Conservation (phyloP, 441 rosid species). For the Erodium moschatum region DNA sequence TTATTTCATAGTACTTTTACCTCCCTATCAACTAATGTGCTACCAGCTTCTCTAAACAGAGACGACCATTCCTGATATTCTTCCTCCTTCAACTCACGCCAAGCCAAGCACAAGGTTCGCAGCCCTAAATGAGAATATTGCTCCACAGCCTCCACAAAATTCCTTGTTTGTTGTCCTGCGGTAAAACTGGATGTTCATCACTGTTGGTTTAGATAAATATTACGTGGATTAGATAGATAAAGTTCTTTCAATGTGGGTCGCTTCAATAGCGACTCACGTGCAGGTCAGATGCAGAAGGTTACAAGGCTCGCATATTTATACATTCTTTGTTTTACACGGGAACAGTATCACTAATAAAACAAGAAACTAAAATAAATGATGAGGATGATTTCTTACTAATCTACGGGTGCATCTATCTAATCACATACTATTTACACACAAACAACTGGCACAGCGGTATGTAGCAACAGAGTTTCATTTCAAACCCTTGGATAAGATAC, state of each 20-base stretch:
- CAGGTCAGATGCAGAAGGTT: too few relatives aligned
- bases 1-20: slow-evolving; percentile 33
- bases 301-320: too few relatives aligned
- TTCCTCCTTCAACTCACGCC: slow-evolving; percentile 77
- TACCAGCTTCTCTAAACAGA: slow-evolving; percentile 72
- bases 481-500: slow-evolving; percentile 4
- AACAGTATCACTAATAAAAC: too few relatives aligned
- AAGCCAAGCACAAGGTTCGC: slow-evolving; percentile 92
- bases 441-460: neutral
- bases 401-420: too few relatives aligned
- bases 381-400: too few relatives aligned
- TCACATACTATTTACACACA: neutral
- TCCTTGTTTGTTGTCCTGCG: slow-evolving; percentile 87
- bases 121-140: slow-evolving; percentile 89
- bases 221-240: too few relatives aligned
- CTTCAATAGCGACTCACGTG: too few relatives aligned
- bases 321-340: too few relatives aligned
- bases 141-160: slow-evolving; percentile 74
- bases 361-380: too few relatives aligned
- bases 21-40: slow-evolving; percentile 89
- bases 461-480: neutral
- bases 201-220: neutral
- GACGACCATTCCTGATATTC: slow-evolving; percentile 85
- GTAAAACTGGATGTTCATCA: slow-evolving; percentile 20
- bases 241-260: too few relatives aligned